Conservation (phyloP, 331 rosid species). For the Quercus phellos region DNA sequence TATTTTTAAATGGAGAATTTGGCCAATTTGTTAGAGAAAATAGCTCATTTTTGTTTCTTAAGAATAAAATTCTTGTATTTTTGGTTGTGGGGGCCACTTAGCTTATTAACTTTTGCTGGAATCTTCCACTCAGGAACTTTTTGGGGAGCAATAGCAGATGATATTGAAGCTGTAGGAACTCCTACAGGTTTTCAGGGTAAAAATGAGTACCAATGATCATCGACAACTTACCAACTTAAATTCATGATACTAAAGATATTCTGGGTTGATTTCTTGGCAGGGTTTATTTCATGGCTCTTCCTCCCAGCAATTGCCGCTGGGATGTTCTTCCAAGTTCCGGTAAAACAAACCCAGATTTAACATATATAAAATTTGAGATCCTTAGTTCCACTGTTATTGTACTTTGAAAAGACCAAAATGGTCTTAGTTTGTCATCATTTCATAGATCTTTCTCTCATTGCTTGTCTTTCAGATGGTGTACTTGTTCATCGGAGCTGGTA, state of each 20-base stretch:
- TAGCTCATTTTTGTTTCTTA: neutral
- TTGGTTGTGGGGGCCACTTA: neutral
- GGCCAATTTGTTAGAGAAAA: neutral
- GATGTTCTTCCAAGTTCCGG: conserved; percentile 75
- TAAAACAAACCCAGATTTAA: conserved; percentile 21
- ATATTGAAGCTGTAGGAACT: conserved; percentile 55
- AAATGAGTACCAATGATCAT: neutral
- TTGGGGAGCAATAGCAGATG: conserved; percentile 65
- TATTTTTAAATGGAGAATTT: neutral
- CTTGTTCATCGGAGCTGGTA: conserved; percentile 73
- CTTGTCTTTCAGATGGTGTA: conserved; percentile 73
- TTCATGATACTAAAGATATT: neutral
- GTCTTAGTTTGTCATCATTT: neutral
- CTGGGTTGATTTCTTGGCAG: conserved; percentile 34
- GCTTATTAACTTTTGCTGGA: neutral
- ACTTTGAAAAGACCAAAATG: neutral
- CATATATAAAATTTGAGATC: neutral
- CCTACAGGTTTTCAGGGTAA: conserved; percentile 96
- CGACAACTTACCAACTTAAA: neutral
- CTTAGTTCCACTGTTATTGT: neutral
- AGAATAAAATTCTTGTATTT: neutral
- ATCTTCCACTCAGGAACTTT: conserved; percentile 51
- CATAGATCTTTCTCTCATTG: conserved; percentile 1
- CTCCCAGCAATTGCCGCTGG: conserved; percentile 82
- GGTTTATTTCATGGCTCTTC: conserved; percentile 77